These are phyloP conservation scores for Nakazawaea siamensis DNA, from an alignment of 805 yeast genomes.

Conservation along the genomic window DNA sequence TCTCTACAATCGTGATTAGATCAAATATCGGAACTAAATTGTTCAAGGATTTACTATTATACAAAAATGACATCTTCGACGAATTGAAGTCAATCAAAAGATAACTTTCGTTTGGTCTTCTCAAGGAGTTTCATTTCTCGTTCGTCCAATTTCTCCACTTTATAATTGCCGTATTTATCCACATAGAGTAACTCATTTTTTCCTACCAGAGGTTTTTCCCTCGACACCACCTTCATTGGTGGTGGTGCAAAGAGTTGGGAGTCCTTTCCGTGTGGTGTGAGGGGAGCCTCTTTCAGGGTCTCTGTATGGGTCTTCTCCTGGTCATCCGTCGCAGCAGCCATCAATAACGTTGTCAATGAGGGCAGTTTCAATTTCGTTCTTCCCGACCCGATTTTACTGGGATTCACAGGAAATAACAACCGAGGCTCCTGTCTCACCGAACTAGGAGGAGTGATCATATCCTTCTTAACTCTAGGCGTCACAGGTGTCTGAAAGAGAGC, in stretches of 20 bases:
- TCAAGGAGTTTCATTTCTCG: conserved; percentile 16
- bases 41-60: conserved; percentile 50
- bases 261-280: conserved; percentile 6
- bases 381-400: conserved; percentile 10
- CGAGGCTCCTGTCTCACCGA: neutral
- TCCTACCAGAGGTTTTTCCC: conserved; percentile 2
- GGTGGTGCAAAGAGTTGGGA: neutral
- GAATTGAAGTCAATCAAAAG: conserved; percentile 35
- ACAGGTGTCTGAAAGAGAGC: conserved; percentile 9
- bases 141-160: conserved; percentile 15
- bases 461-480: conserved; percentile 6
- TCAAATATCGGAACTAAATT: conserved; percentile 42
- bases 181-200: conserved; percentile 20
- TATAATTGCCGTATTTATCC: conserved; percentile 26
- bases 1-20: conserved; percentile 53
- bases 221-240: neutral
- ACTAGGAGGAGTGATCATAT: conserved; percentile 4
- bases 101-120: conserved; percentile 18
- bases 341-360: conserved; percentile 8
- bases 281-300: neutral
- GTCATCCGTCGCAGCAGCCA: conserved; percentile 3
- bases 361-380: conserved; percentile 7
- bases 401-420: conserved; percentile 8
- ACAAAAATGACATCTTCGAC: conserved; percentile 56
- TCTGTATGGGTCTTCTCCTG: neutral